Percentiles rank a stretch among this genome's conserved stretches.
Evolutionary conservation across 306 rosid species (phyloP).

Genomic region (Malus orientalis): DNA sequence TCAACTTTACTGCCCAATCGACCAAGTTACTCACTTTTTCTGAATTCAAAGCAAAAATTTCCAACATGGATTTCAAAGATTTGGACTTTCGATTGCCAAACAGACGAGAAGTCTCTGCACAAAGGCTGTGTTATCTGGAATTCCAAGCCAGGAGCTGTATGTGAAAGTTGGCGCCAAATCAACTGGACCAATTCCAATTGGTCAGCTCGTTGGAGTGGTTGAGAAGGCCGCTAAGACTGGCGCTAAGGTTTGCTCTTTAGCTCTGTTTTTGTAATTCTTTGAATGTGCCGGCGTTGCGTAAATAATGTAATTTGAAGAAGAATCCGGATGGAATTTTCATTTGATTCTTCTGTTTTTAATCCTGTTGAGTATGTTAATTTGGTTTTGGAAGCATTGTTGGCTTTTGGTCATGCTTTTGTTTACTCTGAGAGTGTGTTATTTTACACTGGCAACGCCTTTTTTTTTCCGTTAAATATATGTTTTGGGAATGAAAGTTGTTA

Average conservation of each 20-base stretch:
- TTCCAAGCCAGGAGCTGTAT: constrained; percentile 26
- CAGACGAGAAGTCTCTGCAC: constrained; percentile 13
- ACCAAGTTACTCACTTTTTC: constrained; percentile 13
- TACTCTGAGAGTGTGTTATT: too few relatives aligned
- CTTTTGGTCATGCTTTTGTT: too few relatives aligned
- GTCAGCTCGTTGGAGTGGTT: constrained; percentile 69
- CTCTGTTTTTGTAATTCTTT: too few relatives aligned
- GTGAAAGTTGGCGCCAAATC: constrained; percentile 57
- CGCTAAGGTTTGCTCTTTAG: too few relatives aligned
- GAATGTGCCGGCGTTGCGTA: too few relatives aligned
- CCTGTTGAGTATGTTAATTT: neutral
- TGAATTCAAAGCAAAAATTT: constrained; percentile 3
- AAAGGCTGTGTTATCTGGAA: constrained; percentile 48
- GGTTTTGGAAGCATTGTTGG: too few relatives aligned
- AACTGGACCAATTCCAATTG: constrained; percentile 49
- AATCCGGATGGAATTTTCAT: neutral
- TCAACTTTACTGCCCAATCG: constrained; percentile 15
- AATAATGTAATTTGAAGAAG: neutral
- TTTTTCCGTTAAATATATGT: neutral
- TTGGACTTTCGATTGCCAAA: constrained; percentile 21
- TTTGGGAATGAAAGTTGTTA: neutral
- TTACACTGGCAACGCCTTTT: too few relatives aligned
- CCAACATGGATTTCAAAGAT: constrained; percentile 23
- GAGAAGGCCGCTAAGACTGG: constrained; percentile 29
- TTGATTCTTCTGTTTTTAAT: neutral